Evolutionary conservation across 495 filamentous ascomycete species (phyloP).

Genomic region (Penicillium angulare): DNA sequence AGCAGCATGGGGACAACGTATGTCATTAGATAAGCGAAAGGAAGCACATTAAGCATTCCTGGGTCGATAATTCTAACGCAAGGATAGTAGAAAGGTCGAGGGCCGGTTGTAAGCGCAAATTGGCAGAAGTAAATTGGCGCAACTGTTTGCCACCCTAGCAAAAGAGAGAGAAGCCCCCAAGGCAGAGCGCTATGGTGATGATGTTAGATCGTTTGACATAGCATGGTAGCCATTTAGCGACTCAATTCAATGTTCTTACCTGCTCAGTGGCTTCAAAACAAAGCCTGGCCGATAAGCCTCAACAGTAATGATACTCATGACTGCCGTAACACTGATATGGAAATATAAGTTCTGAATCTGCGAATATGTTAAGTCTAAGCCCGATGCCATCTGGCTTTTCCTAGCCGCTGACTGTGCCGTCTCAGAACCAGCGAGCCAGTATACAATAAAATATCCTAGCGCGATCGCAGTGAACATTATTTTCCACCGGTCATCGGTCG

Average conservation of each 20-base stretch:
- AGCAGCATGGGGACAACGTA: not conserved
- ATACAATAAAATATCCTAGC: no score
- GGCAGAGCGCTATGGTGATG: not conserved
- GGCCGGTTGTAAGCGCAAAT: not conserved
- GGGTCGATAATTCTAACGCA: not conserved
- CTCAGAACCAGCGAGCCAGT: no score
- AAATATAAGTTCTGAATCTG: not conserved
- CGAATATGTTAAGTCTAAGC: no score
- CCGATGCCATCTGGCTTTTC: no score
- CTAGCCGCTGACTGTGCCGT: no score
- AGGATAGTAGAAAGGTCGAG: not conserved
- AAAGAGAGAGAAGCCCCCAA: not conserved
- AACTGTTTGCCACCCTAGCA: not conserved
- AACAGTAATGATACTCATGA: not conserved
- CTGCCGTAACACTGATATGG: not conserved
- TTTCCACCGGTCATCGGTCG: no score
- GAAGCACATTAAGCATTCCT: not conserved
- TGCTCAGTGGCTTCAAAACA: not conserved
- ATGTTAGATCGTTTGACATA: not conserved
- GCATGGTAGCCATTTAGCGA: not conserved
- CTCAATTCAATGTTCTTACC: not conserved
- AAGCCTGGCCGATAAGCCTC: not conserved
- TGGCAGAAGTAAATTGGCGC: not conserved
- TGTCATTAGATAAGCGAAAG: not conserved
- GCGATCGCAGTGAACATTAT: no score